A percentile compares a stretch with the other conserved stretches of the same genome.
phyloP scores from a whole-genome alignment of 106 monocot species.

The Allium fistulosum region DNA sequence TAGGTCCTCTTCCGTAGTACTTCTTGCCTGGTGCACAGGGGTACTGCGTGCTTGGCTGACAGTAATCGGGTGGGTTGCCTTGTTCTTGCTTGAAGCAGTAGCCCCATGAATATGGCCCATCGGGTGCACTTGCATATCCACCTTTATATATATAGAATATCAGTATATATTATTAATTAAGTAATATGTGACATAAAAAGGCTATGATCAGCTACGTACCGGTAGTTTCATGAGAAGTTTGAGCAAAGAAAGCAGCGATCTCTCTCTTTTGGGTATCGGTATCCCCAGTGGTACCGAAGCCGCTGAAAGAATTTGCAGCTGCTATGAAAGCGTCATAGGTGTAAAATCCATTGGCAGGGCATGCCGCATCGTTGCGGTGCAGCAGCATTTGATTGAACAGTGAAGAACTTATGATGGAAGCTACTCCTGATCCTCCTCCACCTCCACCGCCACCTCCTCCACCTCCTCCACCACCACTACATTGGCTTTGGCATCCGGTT shows the following conservation, averaged over 20 bases:
- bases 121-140: constrained; percentile 24
- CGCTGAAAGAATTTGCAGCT: constrained; percentile 28
- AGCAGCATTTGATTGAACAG: constrained; percentile 52
- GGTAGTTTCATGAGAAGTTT: constrained; percentile 57
- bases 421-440: constrained; percentile 21
- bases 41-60: constrained; percentile 18
- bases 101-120: constrained; percentile 26
- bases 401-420: constrained; percentile 23
- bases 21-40: constrained; percentile 37
- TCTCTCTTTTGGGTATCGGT: constrained; percentile 26
- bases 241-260: constrained; percentile 49
- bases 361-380: constrained; percentile 39
- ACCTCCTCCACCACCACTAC: background rate
- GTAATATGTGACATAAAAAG: too few species aligned
- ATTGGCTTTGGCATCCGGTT: constrained; percentile 20
- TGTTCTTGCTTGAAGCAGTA: constrained; percentile 20
- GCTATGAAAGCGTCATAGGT: constrained; percentile 40
- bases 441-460: constrained; percentile 9
- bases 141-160: background rate
- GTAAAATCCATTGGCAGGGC: constrained; percentile 42
- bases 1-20: constrained; percentile 70
- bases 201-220: background rate
- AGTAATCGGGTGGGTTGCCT: constrained; percentile 14
- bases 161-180: background rate
- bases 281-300: constrained; percentile 28